Percentiles rank a stretch among this genome's conserved stretches.
These are phyloP conservation scores for Wickerhamiella shivajii DNA, from an alignment of 805 yeast species.

Conservation along the genomic window DNA sequence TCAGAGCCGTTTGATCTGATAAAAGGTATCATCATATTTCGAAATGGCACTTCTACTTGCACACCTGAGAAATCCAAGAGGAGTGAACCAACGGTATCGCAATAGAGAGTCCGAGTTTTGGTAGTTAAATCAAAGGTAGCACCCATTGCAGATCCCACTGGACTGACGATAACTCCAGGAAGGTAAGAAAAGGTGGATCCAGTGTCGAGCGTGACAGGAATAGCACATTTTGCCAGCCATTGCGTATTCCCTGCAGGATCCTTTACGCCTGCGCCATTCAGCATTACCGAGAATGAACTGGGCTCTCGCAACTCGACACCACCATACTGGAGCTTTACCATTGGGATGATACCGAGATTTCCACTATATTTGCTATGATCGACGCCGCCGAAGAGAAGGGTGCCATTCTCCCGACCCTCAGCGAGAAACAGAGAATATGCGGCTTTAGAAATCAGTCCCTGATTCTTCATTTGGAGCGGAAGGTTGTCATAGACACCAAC, in stretches of 20 bases:
- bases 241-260: slow-evolving; percentile 19
- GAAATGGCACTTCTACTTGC: slow-evolving; percentile 7
- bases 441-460: slow-evolving; percentile 27
- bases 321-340: too few relatives aligned
- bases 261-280: too few relatives aligned
- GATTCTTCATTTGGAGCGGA: slow-evolving; percentile 22
- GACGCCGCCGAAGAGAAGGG: slow-evolving; percentile 27
- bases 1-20: slow-evolving; percentile 3
- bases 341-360: slow-evolving; percentile 19
- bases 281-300: too few relatives aligned
- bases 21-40: background rate
- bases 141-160: slow-evolving; percentile 22
- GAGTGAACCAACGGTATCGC: slow-evolving; percentile 7
- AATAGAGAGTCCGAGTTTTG: slow-evolving; percentile 16
- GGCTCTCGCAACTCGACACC: too few relatives aligned
- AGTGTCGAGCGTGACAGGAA: slow-evolving; percentile 22
- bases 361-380: slow-evolving; percentile 27
- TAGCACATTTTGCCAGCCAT: slow-evolving; percentile 17
- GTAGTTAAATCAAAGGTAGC: slow-evolving; percentile 28
- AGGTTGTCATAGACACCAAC: slow-evolving; percentile 15
- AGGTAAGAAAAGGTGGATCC: slow-evolving; percentile 10
- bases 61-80: slow-evolving; percentile 12
- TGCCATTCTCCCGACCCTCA: slow-evolving; percentile 21
- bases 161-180: slow-evolving; percentile 7
- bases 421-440: slow-evolving; percentile 34